These are phyloP conservation scores for Ampelomyces quisqualis DNA, from an alignment of 2,329 filamentous ascomycete species.

Conservation along the genomic window DNA sequence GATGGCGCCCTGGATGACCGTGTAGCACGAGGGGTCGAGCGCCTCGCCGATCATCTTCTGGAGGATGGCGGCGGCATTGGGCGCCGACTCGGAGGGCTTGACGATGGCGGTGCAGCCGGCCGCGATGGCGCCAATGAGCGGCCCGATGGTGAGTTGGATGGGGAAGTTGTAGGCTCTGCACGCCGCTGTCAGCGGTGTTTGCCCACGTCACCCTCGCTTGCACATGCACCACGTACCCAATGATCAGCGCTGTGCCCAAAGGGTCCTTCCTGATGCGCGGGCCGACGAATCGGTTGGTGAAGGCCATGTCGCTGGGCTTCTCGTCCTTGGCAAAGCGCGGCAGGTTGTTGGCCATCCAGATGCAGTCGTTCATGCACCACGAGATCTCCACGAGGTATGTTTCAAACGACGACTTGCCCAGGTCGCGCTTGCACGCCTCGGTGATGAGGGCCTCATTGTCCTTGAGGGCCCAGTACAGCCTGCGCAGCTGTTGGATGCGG, in stretches of 20 bases:
- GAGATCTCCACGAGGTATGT: constrained; percentile 71
- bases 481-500: constrained; percentile 81
- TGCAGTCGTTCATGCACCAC: constrained; percentile 78
- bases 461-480: constrained; percentile 89
- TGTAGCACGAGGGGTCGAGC: constrained; percentile 76
- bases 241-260: constrained; percentile 77
- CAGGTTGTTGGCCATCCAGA: constrained; percentile 75
- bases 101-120: constrained; percentile 87
- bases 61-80: constrained; percentile 73
- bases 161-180: constrained; percentile 86
- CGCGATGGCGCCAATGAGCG: constrained; percentile 84
- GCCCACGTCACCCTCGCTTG: neutral
- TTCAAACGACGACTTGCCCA: constrained; percentile 78
- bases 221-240: constrained; percentile 59
- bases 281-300: constrained; percentile 67
- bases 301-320: constrained; percentile 65
- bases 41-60: constrained; percentile 73
- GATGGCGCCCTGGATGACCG: constrained; percentile 76
- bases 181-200: neutral
- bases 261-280: constrained; percentile 85
- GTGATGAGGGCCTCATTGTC: constrained; percentile 73
- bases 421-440: constrained; percentile 74
- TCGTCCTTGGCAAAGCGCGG: constrained; percentile 84
- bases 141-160: constrained; percentile 73
- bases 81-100: constrained; percentile 85